Percentiles rank a stretch among this genome's conserved stretches.
These are phyloP conservation scores for Hymenotorrendiella dingleyae DNA, from an alignment of 2,329 filamentous ascomycete genomes.

Conservation along the genomic window DNA sequence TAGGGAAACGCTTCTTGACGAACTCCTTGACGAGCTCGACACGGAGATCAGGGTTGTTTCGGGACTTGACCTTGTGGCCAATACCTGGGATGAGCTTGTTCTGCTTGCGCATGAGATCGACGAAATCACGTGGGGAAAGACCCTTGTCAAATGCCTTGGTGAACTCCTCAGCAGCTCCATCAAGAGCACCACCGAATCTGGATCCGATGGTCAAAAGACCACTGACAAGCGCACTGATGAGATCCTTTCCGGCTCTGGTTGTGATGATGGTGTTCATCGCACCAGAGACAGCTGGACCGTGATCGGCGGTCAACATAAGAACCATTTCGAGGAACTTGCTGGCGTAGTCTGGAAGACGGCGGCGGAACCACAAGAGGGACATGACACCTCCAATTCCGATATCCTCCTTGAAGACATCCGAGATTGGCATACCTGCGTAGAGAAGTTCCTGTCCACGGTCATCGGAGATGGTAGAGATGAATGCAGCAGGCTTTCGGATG, in stretches of 20 bases:
- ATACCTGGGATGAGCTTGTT: conserved; percentile 99
- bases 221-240: conserved; percentile 90
- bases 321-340: conserved; percentile 99
- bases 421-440: conserved; percentile 99
- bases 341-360: conserved; percentile 89
- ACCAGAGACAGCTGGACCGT: conserved; percentile 97
- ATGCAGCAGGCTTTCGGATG: conserved; percentile 98
- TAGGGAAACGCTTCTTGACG: conserved; percentile 94
- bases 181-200: conserved; percentile 95
- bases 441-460: conserved; percentile 99
- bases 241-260: conserved; percentile 96
- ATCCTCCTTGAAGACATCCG: conserved; percentile 98
- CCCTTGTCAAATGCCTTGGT: conserved; percentile 97
- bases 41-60: conserved; percentile 99
- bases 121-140: conserved; percentile 95
- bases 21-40: conserved; percentile 99
- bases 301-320: conserved; percentile 98
- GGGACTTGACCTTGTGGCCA: conserved; percentile 98
- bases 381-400: conserved; percentile 99
- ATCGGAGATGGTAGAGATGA: conserved; percentile 99
- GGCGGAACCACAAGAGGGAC: conserved; percentile 99
- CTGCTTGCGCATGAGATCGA: conserved; percentile 98
- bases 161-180: conserved; percentile 97
- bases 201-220: conserved; percentile 98
- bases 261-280: conserved; percentile 99